phyloP scores from a whole-genome alignment of 371 early-diverging fungal genomes.

The Mucor saturninus region DNA sequence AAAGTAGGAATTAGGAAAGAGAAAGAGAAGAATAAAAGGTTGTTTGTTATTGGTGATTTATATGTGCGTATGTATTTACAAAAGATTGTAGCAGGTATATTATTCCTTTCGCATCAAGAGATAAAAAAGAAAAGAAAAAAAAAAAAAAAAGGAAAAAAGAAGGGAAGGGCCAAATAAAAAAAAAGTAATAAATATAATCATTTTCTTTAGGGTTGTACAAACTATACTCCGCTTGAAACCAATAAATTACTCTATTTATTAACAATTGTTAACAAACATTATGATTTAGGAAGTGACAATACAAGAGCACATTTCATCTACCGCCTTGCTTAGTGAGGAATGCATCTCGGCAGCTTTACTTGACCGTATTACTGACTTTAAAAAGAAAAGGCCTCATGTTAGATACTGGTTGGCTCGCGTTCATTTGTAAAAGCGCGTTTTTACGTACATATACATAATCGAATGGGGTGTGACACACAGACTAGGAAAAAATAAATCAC shows the following conservation, averaged over 20 bases:
- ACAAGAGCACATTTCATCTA: no score
- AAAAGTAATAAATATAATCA: background rate
- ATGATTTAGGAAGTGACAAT: no score
- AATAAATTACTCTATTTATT: conserved; percentile 7
- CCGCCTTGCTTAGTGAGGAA: no score
- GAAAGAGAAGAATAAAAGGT: background rate
- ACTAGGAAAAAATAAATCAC: no score
- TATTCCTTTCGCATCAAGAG: background rate
- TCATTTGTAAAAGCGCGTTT: no score
- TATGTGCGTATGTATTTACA: conserved; percentile 2
- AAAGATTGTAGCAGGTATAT: background rate
- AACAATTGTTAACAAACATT: background rate
- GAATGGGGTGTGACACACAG: no score
- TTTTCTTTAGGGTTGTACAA: conserved; percentile 2
- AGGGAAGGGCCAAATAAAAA: background rate
- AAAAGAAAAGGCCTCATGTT: no score
- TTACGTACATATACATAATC: no score
- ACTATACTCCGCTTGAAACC: conserved; percentile 6
- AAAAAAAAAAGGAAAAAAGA: conserved; percentile 1
- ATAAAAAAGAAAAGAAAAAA: background rate
- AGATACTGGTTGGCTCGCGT: no score
- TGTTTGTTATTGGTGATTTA: background rate
- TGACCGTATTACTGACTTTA: no score
- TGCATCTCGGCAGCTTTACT: no score
- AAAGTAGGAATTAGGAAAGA: conserved; percentile 3